A percentile compares a stretch with the other conserved stretches of the same genome.
Conservation (phyloP, 78 protist genomes). For the Dictyostelium purpureum region DNA sequence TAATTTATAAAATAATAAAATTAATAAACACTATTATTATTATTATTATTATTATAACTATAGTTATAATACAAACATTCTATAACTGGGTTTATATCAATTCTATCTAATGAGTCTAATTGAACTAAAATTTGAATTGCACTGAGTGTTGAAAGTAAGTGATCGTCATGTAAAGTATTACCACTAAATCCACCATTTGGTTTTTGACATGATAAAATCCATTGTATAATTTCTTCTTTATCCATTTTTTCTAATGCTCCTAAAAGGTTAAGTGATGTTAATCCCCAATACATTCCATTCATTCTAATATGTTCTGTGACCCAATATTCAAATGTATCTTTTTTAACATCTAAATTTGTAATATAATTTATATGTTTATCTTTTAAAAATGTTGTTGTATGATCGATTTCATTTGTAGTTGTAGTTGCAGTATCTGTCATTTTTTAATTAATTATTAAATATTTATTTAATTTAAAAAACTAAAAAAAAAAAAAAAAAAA, state of each 20-base stretch:
- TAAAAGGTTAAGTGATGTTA: conserved; percentile 87
- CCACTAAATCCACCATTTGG: conserved; percentile 97
- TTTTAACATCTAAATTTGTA: conserved; percentile 32
- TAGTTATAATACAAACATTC: conserved; percentile 19
- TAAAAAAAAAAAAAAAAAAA: not conserved
- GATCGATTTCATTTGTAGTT: not conserved
- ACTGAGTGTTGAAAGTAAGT: conserved; percentile 95
- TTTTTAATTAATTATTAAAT: not conserved
- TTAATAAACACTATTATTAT: not conserved
- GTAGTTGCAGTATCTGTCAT: not conserved
- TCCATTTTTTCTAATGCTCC: conserved; percentile 68
- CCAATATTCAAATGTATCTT: conserved; percentile 88
- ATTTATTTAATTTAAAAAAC: not conserved
- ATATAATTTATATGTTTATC: conserved; percentile 58
- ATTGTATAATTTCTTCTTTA: conserved; percentile 73
- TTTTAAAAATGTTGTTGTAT: conserved; percentile 27
- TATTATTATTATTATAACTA: not conserved
- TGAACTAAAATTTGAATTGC: conserved; percentile 96
- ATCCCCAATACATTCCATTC: conserved; percentile 97
- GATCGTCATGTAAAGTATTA: conserved; percentile 95
- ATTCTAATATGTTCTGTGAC: conserved; percentile 95
- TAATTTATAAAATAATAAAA: not conserved
- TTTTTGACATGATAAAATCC: conserved; percentile 87
- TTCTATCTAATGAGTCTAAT: conserved; percentile 77
- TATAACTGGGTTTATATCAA: conserved; percentile 77